Evolutionary conservation across 306 rosid genomes (phyloP).

Genomic region (Psophocarpus tetragonolobus): DNA sequence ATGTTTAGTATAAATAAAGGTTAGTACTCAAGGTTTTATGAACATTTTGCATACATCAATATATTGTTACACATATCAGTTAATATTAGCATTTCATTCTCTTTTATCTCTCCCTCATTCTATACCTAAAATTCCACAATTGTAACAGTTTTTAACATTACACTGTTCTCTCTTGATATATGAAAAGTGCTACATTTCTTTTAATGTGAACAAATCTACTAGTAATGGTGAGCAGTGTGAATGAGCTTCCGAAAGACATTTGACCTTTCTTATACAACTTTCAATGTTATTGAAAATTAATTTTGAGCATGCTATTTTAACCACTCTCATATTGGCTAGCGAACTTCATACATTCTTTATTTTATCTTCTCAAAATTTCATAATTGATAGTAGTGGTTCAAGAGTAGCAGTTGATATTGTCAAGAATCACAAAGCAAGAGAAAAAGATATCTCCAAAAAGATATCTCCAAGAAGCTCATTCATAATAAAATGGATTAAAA

Average conservation of each 20-base stretch:
- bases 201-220: not conserved
- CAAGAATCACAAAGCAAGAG: not conserved
- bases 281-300: not conserved
- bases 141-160: not conserved
- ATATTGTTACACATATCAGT: not conserved
- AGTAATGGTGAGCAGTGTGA: not conserved
- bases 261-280: not conserved
- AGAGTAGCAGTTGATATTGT: not conserved
- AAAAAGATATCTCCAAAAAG: too few species aligned
- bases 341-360: not conserved
- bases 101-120: not conserved
- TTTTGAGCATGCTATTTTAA: not conserved
- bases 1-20: not conserved
- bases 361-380: not conserved
- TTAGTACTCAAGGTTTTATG: not conserved
- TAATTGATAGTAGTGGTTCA: not conserved
- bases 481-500: not conserved
- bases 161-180: not conserved
- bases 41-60: not conserved
- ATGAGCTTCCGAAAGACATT: not conserved
- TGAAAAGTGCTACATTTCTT: not conserved
- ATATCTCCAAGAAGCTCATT: not conserved
- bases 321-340: not conserved
- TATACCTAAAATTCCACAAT: not conserved
- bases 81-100: not conserved